Base-by-base conservation (phyloP, 345 rosid species). In the Murraya paniculata region DNA sequence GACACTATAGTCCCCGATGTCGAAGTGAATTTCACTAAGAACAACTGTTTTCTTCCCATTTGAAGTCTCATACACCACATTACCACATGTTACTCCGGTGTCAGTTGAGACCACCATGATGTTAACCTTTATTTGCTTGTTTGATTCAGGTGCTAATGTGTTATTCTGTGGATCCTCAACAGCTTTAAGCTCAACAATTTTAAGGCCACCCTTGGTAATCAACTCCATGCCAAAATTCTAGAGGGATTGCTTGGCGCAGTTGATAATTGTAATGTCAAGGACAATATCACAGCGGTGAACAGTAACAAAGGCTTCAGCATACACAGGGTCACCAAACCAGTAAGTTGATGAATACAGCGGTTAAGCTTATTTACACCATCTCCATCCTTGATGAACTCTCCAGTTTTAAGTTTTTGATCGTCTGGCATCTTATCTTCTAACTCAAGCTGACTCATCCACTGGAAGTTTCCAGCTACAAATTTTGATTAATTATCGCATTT, bases 241-340 rank as follows among this genome's bases (percentile, higher is more conserved):
- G 66, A 96, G 97, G 71, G 99, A 94, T 81, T 91, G 95, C 86
- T 90, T 94, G 25, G 99, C 94, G 66, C 98, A 85, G 86, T 95
- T 95, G 81, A 95, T 91, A 56, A 95, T 91, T 0, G 99, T 91
- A 71, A 95, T 94, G 82, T 95, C 99, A 50, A 95, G 99, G 35
- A 94, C 96, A 72, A 95, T 95, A 75, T 95, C 99, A 81, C 91
- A 94, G 81, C 91, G 98, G 84, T 92, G 96, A 64, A 95, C 99
- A 2, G 97, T 94, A 56, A 95, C 99, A 79, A 90, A 93, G 50
- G 98, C 99, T 84, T 95, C 99, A 76, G 99, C 99, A 86, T 96
- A 96, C 38, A 96, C 99, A 68, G 99, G 99, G 80, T 96, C 99
- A 71, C 98, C 94, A 81, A 94, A 94, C 99, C 99, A 35, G 99